These are phyloP conservation scores for Vitis hybrid DNA, from an alignment of 177 flowering plant species.

Conservation along the genomic window DNA sequence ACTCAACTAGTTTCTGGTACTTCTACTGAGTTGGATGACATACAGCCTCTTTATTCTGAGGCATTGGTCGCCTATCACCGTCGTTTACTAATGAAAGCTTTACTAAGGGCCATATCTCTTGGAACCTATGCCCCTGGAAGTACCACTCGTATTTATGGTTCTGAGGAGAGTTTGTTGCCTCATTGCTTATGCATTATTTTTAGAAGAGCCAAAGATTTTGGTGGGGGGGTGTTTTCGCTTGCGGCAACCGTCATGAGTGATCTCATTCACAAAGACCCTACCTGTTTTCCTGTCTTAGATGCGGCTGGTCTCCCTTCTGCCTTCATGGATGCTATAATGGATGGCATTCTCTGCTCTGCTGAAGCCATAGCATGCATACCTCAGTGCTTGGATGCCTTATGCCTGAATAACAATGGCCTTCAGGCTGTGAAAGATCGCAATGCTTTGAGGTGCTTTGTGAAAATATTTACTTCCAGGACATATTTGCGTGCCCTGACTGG, in stretches of 20 bases:
- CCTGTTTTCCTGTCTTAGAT: conserved; percentile 76
- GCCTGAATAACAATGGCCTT: conserved; percentile 80
- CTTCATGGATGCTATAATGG: conserved; percentile 87
- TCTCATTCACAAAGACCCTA: conserved; percentile 90
- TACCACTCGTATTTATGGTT: conserved; percentile 63
- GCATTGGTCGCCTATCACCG: conserved; percentile 73
- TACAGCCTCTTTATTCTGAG: conserved; percentile 74
- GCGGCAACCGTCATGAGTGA: conserved; percentile 98
- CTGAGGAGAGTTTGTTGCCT: conserved; percentile 83
- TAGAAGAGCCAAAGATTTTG: conserved; percentile 85
- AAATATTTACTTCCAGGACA: conserved; percentile 74
- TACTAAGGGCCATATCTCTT: conserved; percentile 88
- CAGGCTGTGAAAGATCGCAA: conserved; percentile 85
- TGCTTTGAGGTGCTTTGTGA: conserved; percentile 89
- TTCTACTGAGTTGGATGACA: conserved; percentile 47
- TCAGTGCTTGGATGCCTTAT: conserved; percentile 91
- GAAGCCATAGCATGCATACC: conserved; percentile 91
- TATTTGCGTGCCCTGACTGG: conserved; percentile 76
- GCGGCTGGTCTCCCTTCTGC: conserved; percentile 85
- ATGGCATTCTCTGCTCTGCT: conserved; percentile 77
- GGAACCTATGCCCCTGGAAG: conserved; percentile 94
- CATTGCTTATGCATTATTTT: conserved; percentile 74
- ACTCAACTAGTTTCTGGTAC: conserved; percentile 31
- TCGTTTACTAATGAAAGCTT: conserved; percentile 76
- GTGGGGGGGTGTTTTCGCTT: conserved; percentile 93